A percentile compares a stretch with the other conserved stretches of the same genome.
Evolutionary conservation across 176 grass and related monocot genomes (phyloP).

Genomic region (Cenchrus americanus): DNA sequence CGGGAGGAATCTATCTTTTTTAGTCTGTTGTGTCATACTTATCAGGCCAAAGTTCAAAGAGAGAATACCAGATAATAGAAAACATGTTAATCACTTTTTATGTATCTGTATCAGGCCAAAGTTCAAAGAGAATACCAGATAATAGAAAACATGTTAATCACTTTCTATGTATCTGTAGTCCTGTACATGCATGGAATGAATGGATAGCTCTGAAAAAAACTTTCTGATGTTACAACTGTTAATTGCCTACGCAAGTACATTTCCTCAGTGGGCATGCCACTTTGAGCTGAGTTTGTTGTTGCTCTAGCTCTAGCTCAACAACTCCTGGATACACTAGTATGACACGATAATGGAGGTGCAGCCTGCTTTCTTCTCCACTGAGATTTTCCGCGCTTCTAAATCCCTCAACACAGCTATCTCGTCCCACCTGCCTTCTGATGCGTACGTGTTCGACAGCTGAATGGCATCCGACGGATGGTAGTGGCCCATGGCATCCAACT

Average conservation of each 20-base stretch:
- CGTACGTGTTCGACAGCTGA: conserved; percentile 59
- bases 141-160: neutral
- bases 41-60: neutral
- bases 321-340: neutral
- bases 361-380: conserved; percentile 50
- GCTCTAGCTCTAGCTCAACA: conserved; percentile 15
- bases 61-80: conserved; percentile 18
- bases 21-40: neutral
- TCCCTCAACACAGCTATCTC: conserved; percentile 44
- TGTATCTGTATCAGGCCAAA: neutral
- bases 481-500: conserved; percentile 40
- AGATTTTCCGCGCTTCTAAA: conserved; percentile 32
- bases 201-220: conserved; percentile 12
- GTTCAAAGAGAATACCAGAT: conserved; percentile 5
- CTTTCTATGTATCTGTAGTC: neutral
- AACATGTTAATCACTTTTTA: neutral
- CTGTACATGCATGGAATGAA: conserved; percentile 34
- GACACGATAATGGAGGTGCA: conserved; percentile 43
- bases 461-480: conserved; percentile 61
- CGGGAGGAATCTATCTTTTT: neutral
- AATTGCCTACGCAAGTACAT: neutral
- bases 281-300: neutral
- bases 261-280: neutral
- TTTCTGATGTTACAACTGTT: neutral
- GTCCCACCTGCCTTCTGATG: conserved; percentile 50